phyloP scores from a whole-genome alignment of 768 basidiomycete genomes.

The Naganishia vaughanmartiniae region DNA sequence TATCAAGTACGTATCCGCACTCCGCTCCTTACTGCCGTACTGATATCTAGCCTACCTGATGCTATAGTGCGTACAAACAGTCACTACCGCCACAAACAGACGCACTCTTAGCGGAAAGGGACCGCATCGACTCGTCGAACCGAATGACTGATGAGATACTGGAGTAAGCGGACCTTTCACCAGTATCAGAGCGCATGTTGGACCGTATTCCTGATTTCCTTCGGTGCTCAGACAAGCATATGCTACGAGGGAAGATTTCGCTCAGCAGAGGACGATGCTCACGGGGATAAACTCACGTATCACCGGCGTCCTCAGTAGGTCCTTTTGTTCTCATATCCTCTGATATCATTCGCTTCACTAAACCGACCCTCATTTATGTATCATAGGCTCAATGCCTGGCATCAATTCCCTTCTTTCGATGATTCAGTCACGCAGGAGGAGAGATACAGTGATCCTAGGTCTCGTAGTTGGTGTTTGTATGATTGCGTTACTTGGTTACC shows the following conservation, averaged over 20 bases:
- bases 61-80: conserved; percentile 74
- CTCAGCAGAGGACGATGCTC: conserved; percentile 71
- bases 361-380: background rate
- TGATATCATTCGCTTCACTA: background rate
- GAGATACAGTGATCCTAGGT: conserved; percentile 87
- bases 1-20: conserved; percentile 69
- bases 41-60: background rate
- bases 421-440: conserved; percentile 84
- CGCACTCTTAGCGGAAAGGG: conserved; percentile 78
- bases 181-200: background rate
- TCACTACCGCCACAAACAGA: conserved; percentile 72
- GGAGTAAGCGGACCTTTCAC: no score
- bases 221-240: conserved; percentile 76
- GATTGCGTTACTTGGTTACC: conserved; percentile 62
- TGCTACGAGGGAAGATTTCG: conserved; percentile 90
- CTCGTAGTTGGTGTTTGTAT: conserved; percentile 80
- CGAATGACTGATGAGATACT: conserved; percentile 90
- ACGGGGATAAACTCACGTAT: conserved; percentile 79
- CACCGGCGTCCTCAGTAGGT: conserved; percentile 74
- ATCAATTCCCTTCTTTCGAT: conserved; percentile 84
- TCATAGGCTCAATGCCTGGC: conserved; percentile 81
- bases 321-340: conserved; percentile 15
- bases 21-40: background rate
- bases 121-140: conserved; percentile 87
- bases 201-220: conserved; percentile 2